These are phyloP conservation scores for Linnemannia schmuckeri DNA, from an alignment of 192 early-diverging fungal species.

Conservation along the genomic window DNA sequence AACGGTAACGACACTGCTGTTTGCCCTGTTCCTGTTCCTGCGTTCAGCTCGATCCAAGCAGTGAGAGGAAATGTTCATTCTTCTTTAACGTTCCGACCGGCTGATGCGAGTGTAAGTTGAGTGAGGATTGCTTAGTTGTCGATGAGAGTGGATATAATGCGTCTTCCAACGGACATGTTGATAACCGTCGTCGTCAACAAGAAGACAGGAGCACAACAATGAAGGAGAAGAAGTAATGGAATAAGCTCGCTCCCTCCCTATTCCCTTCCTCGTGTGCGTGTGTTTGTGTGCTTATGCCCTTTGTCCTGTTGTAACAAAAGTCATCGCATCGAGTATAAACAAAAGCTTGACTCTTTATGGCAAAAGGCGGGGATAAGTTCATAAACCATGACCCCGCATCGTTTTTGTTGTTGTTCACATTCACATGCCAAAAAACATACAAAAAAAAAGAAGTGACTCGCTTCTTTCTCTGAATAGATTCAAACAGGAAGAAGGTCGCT, in stretches of 20 bases:
- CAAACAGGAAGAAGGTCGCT: constrained; percentile 2
- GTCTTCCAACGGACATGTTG: background rate
- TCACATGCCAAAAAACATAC: constrained; percentile 8
- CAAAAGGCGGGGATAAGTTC: background rate
- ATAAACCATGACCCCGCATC: background rate
- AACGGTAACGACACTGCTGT: background rate
- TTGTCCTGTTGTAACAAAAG: background rate
- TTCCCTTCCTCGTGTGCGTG: no score
- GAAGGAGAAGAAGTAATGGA: no score
- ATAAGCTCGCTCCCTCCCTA: no score
- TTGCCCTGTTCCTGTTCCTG: background rate
- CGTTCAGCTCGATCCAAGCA: background rate
- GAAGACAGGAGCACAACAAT: background rate
- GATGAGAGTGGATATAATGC: background rate
- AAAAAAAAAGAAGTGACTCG: background rate
- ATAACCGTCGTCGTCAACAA: background rate
- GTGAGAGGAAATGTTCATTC: background rate
- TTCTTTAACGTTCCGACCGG: background rate
- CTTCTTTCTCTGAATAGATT: background rate
- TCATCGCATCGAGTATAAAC: background rate
- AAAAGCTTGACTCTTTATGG: background rate
- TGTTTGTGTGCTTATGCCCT: no score
- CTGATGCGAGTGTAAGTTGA: background rate
- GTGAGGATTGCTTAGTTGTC: background rate
- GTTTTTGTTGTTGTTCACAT: background rate